Evolutionary conservation across 164 flowering plant species (phyloP).

Genomic region (Stephania cephalantha): DNA sequence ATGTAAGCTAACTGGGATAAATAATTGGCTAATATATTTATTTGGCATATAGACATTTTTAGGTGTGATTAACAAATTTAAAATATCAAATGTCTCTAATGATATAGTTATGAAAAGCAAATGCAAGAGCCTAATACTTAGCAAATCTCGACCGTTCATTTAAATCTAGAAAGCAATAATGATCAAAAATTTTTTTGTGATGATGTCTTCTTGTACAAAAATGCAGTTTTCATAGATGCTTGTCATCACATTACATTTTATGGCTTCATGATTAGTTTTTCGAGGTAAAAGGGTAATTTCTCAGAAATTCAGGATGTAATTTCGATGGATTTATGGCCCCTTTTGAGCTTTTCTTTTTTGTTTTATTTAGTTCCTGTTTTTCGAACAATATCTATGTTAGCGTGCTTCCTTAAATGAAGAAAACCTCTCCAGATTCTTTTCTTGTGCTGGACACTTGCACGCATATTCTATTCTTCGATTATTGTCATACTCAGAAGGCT

Average conservation of each 20-base stretch:
- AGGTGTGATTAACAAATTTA: too few relatives aligned
- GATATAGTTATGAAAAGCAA: not conserved
- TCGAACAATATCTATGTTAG: not conserved
- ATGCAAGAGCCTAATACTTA: not conserved
- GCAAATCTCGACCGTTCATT: too few relatives aligned
- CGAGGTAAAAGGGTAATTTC: not conserved
- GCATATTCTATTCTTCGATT: not conserved
- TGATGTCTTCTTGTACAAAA: not conserved
- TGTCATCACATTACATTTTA: not conserved
- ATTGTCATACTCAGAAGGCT: not conserved
- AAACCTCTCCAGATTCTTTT: not conserved
- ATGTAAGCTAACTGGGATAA: too few relatives aligned
- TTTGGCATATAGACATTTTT: too few relatives aligned
- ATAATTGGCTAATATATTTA: too few relatives aligned
- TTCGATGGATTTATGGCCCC: not conserved
- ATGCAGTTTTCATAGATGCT: not conserved
- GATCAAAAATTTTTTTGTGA: not conserved
- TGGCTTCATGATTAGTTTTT: constrained; percentile 1
- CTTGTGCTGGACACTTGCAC: not conserved
- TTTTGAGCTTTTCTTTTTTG: not conserved
- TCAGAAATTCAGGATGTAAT: not conserved
- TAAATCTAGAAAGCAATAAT: not conserved
- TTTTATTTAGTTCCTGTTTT: not conserved
- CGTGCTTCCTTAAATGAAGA: not conserved
- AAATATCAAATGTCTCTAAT: too few relatives aligned